These are phyloP conservation scores for Ophiorrhiza pumila DNA, from an alignment of 257 asterid genomes.

Conservation along the genomic window DNA sequence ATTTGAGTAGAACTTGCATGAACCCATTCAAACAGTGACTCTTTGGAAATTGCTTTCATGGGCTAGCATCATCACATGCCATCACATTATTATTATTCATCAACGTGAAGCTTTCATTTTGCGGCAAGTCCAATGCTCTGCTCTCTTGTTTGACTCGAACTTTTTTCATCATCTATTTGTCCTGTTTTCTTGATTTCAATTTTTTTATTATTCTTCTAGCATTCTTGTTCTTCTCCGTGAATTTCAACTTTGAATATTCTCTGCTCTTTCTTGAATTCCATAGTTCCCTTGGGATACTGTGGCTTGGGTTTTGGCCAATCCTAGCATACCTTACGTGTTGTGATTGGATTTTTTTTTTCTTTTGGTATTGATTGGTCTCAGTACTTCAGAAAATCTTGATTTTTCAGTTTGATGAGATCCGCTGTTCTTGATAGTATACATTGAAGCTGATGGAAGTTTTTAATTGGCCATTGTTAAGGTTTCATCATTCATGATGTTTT, in stretches of 20 bases:
- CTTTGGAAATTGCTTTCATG: slow-evolving; percentile 27
- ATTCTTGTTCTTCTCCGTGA: slow-evolving; percentile 14
- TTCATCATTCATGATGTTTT: background rate
- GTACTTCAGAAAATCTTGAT: background rate
- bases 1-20: slow-evolving; percentile 10
- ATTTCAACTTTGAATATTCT: slow-evolving; percentile 20
- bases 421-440: background rate
- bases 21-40: slow-evolving; percentile 15
- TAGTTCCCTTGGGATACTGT: background rate
- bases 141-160: slow-evolving; percentile 30
- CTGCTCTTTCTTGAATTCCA: slow-evolving; percentile 21
- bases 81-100: background rate
- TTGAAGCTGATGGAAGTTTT: background rate
- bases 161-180: slow-evolving; percentile 17
- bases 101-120: slow-evolving; percentile 15
- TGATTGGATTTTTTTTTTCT: background rate
- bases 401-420: slow-evolving; percentile 7
- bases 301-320: slow-evolving; percentile 6
- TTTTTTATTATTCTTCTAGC: slow-evolving; percentile 15
- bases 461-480: background rate
- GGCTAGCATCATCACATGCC: slow-evolving; percentile 20
- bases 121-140: slow-evolving; percentile 26
- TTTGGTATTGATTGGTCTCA: background rate
- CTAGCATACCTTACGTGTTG: slow-evolving; percentile 1
- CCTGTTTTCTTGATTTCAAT: slow-evolving; percentile 13